A percentile compares a stretch with the other conserved stretches of the same genome.
phyloP scores from a whole-genome alignment of 176 grass and related monocot genomes.

The Hyparrhenia diplandra region DNA sequence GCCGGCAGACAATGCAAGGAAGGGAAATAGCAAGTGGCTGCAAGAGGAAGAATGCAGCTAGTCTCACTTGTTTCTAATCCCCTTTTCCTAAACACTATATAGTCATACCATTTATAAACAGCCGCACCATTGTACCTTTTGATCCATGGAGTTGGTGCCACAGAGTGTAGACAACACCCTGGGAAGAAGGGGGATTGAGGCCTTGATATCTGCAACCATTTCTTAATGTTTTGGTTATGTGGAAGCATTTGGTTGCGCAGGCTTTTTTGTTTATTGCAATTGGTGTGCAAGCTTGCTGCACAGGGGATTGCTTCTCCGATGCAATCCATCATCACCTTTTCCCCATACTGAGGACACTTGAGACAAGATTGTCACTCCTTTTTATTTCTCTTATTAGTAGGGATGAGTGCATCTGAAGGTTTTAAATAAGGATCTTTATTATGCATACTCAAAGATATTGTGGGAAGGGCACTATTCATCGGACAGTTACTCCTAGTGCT shows the following conservation, averaged over 20 bases:
- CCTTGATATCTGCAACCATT: constrained; percentile 14
- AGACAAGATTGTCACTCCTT: constrained; percentile 29
- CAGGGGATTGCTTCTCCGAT: constrained; percentile 40
- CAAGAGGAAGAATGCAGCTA: background rate
- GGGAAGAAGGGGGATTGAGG: background rate
- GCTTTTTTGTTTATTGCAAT: constrained; percentile 24
- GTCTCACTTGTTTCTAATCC: background rate
- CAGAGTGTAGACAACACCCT: constrained; percentile 38
- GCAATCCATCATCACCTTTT: constrained; percentile 21
- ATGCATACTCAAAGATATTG: background rate
- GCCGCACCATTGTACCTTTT: background rate
- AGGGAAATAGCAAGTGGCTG: background rate
- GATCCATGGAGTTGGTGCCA: constrained; percentile 28
- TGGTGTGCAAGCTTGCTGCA: constrained; percentile 21
- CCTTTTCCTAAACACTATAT: background rate
- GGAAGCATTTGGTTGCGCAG: constrained; percentile 26
- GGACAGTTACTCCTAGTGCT: background rate
- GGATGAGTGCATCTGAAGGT: background rate
- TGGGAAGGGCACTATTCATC: background rate
- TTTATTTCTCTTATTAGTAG: constrained; percentile 5
- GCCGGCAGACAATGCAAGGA: background rate
- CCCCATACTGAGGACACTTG: constrained; percentile 32
- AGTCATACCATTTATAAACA: constrained; percentile 35
- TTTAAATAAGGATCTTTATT: background rate
- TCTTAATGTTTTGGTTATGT: constrained; percentile 10